phyloP scores from a whole-genome alignment of 2,329 filamentous ascomycete genomes.

The Cordyceps cateniannulata region DNA sequence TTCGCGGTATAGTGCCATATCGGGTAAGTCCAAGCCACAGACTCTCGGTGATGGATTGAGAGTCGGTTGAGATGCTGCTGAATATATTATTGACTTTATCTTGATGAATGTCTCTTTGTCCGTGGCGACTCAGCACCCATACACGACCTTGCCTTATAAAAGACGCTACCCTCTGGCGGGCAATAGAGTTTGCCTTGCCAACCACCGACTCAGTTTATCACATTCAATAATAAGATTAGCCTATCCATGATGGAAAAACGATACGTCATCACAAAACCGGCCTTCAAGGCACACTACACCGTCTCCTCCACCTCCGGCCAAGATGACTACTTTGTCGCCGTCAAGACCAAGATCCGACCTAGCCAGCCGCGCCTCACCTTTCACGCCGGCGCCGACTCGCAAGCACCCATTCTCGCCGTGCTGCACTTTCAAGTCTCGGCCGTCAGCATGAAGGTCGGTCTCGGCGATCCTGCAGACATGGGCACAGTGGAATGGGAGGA shows the following conservation, averaged over 20 bases:
- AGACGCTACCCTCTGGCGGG: background rate
- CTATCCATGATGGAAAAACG: background rate
- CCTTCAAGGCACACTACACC: background rate
- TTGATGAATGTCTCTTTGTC: too few relatives aligned
- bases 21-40: too few relatives aligned
- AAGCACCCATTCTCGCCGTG: background rate
- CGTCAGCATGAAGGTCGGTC: background rate
- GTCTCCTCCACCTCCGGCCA: background rate
- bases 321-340: background rate
- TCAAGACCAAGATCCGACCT: background rate
- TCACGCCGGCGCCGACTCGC: background rate
- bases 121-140: too few relatives aligned
- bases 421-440: background rate
- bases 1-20: too few relatives aligned
- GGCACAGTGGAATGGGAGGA: background rate
- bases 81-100: too few relatives aligned
- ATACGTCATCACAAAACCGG: background rate
- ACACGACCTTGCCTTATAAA: too few relatives aligned
- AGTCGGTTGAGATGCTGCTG: too few relatives aligned
- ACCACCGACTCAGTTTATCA: background rate
- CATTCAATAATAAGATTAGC: background rate
- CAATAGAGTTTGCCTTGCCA: too few relatives aligned
- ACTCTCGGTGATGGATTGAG: too few relatives aligned
- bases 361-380: conserved; percentile 1
- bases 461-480: background rate